Evolutionary conservation across 306 rosid species (phyloP).

Genomic region (Lupinus albus): DNA sequence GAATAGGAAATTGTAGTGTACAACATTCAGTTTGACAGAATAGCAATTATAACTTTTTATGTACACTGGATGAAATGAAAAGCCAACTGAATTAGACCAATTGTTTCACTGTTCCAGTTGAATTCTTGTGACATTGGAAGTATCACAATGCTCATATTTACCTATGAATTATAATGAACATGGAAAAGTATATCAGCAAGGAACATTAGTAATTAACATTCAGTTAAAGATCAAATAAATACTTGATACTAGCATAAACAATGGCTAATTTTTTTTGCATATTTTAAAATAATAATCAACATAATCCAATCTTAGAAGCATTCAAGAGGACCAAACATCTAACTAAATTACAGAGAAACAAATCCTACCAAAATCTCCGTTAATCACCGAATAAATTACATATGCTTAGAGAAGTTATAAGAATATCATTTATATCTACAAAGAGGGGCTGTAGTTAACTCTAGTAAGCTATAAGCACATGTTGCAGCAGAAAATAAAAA

Average conservation of each 20-base stretch:
- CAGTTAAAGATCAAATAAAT: neutral
- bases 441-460: neutral
- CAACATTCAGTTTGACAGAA: constrained; percentile 39
- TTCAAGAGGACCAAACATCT: constrained; percentile 15
- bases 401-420: neutral
- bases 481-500: neutral
- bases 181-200: constrained; percentile 1
- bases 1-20: constrained; percentile 68
- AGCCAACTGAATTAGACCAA: constrained; percentile 78
- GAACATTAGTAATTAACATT: constrained; percentile 18
- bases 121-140: constrained; percentile 93
- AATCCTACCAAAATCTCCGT: constrained; percentile 7
- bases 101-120: constrained; percentile 92
- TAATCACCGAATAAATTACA: neutral
- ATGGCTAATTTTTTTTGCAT: neutral
- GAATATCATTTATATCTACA: neutral
- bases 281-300: neutral
- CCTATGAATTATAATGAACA: constrained; percentile 51
- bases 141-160: constrained; percentile 97
- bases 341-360: neutral
- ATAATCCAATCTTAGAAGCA: neutral
- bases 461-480: neutral
- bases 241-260: too few species aligned
- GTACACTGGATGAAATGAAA: constrained; percentile 18
- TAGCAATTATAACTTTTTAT: constrained; percentile 5